Conservation (phyloP, 768 basidiomycete species). For the Mycena metata region DNA sequence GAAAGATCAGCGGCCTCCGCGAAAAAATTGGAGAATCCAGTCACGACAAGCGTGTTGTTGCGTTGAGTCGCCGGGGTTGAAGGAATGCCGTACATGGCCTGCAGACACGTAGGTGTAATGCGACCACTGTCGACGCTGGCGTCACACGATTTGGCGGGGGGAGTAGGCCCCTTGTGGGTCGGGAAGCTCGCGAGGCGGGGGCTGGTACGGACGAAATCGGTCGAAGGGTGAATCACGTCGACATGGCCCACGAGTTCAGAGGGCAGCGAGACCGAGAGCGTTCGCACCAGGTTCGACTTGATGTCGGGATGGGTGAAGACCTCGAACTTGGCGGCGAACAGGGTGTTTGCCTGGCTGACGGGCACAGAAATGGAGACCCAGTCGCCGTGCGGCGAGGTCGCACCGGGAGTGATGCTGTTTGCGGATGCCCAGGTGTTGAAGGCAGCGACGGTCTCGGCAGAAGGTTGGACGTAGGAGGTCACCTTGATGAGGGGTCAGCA, state of each 20-base stretch:
- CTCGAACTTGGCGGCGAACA: slow-evolving; percentile 31
- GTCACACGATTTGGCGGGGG: slow-evolving; percentile 17
- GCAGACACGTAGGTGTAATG: slow-evolving; percentile 31
- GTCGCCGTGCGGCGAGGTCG: slow-evolving; percentile 26
- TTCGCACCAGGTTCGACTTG: slow-evolving; percentile 16
- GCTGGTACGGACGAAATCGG: slow-evolving; percentile 20
- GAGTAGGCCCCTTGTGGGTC: not conserved
- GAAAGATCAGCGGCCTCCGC: slow-evolving; percentile 22
- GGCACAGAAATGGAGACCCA: slow-evolving; percentile 29
- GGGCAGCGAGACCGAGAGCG: slow-evolving; percentile 29
- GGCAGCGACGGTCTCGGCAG: slow-evolving; percentile 21
- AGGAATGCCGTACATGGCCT: slow-evolving; percentile 26
- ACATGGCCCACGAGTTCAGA: slow-evolving; percentile 29
- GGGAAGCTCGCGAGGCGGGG: slow-evolving; percentile 14
- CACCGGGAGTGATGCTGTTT: slow-evolving; percentile 18
- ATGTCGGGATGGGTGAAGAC: slow-evolving; percentile 24
- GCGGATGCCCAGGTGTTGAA: slow-evolving; percentile 26
- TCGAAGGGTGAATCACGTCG: slow-evolving; percentile 25
- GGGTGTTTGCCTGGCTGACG: slow-evolving; percentile 25
- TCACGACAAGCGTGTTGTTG: slow-evolving; percentile 27
- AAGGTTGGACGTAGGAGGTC: slow-evolving; percentile 27
- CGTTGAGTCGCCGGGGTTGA: slow-evolving; percentile 25
- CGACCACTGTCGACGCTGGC: slow-evolving; percentile 11
- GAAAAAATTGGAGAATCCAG: slow-evolving; percentile 14
- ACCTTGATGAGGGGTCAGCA: slow-evolving; percentile 24